These are phyloP conservation scores for Ramalina intermedia DNA, from an alignment of 495 filamentous ascomycete genomes.

Conservation along the genomic window DNA sequence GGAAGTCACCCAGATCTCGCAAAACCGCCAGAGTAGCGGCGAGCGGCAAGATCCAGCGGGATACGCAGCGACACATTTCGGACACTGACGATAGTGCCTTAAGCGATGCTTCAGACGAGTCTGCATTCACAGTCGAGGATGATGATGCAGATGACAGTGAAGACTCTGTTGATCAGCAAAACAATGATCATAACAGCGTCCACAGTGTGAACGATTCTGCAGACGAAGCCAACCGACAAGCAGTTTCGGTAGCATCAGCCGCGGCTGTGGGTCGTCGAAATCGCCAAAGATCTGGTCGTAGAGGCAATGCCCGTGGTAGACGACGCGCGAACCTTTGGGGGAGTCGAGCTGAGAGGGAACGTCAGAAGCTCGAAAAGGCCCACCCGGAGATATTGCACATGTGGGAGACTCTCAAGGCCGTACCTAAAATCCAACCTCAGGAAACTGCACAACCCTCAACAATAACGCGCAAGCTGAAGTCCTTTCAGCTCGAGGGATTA, in stretches of 20 bases:
- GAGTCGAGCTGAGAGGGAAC: slow-evolving; percentile 27
- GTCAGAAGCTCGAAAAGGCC: slow-evolving; percentile 51
- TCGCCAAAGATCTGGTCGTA: slow-evolving; percentile 18
- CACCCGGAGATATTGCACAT: slow-evolving; percentile 70
- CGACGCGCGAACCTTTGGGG: background rate
- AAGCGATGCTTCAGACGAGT: slow-evolving; percentile 5
- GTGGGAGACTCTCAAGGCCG: slow-evolving; percentile 62
- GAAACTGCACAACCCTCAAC: slow-evolving; percentile 59
- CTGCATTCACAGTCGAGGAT: slow-evolving; percentile 8
- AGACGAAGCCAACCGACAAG: background rate
- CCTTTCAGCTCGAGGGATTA: slow-evolving; percentile 84
- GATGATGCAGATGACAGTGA: slow-evolving; percentile 19
- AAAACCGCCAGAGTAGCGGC: too few relatives aligned
- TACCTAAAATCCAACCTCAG: slow-evolving; percentile 48
- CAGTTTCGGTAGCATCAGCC: background rate
- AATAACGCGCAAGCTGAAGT: slow-evolving; percentile 71
- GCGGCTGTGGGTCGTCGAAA: background rate
- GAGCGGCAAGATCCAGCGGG: too few relatives aligned
- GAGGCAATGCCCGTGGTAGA: slow-evolving; percentile 7
- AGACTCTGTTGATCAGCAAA: slow-evolving; percentile 16
- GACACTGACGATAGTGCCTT: background rate
- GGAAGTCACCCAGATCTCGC: too few relatives aligned
- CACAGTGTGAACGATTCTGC: background rate
- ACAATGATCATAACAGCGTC: background rate
- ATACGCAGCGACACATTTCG: background rate